Conservation (phyloP, 2,329 filamentous ascomycete genomes). For the Ceratocystis alfenasii region DNA sequence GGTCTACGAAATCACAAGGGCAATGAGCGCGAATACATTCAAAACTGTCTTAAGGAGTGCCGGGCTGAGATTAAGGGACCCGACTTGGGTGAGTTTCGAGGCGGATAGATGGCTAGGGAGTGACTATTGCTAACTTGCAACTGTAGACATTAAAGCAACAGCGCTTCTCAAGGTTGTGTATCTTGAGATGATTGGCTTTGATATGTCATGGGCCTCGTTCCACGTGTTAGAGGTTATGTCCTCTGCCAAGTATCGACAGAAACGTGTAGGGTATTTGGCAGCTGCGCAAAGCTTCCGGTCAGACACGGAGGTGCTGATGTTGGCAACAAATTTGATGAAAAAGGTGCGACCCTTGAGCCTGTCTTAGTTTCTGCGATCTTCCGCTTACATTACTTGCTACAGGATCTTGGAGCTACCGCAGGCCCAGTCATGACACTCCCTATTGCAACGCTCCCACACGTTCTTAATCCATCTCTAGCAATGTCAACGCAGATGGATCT, state of each 20-base stretch:
- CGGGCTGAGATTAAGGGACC: constrained; percentile 80
- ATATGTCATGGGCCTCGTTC: constrained; percentile 99
- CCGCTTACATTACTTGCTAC: not conserved
- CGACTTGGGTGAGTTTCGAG: constrained; percentile 62
- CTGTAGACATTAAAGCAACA: constrained; percentile 80
- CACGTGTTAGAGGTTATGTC: constrained; percentile 99
- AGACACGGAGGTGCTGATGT: constrained; percentile 93
- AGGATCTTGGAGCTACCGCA: constrained; percentile 62
- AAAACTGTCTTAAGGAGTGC: constrained; percentile 88
- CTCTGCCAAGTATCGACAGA: constrained; percentile 85
- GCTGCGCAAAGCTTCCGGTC: constrained; percentile 92
- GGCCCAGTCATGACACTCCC: constrained; percentile 73
- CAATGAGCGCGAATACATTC: constrained; percentile 87
- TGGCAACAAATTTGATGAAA: constrained; percentile 91
- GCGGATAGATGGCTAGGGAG: not conserved
- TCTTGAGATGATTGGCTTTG: constrained; percentile 96
- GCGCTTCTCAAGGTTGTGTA: constrained; percentile 93
- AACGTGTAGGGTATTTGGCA: constrained; percentile 86
- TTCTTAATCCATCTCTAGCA: constrained; percentile 84
- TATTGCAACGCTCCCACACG: constrained; percentile 80
- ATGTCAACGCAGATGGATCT: constrained; percentile 80
- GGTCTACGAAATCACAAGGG: constrained; percentile 93
- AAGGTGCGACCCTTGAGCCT: constrained; percentile 45
- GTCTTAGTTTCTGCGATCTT: not conserved
- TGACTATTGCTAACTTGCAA: not conserved